Base-by-base conservation (phyloP, 352 stramenopile species). In the Sclerospora graminicola region DNA sequence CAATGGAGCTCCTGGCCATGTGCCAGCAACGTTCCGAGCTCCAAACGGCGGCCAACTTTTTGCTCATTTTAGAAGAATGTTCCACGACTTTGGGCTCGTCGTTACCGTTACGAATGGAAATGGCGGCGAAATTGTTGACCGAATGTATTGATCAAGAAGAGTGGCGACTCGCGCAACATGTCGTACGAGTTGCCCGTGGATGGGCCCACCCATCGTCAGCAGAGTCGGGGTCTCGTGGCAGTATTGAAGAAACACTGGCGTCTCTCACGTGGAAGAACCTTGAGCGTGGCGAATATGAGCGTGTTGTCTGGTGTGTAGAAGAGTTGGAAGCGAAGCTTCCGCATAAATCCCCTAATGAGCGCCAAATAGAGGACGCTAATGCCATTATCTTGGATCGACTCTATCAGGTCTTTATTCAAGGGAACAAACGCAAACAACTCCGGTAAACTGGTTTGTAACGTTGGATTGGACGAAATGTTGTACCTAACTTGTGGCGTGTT, bases 141-240 rank as follows among this genome's bases (percentile, higher is more conserved):
- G 60, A 84, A 42, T 89, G 81, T 52, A 52, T 89, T 20, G 78
- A 88, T 42, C 72, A 88, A 21, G 71, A 88, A 20, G 77, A 92
- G 40, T 84, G 70, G 68, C 48, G 58, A 0, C 54, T 92, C 0
- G 81, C 77, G 5, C 65, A 80, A 36, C 77, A 92, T 29, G 72
- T 92, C 0, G 76, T 89, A 2, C 81, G 81, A 9, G 81, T 92
- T 7, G 75, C 78, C 6, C 71, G 81, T n/a, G 76, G 84, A 33
- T 92, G 81, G 81, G 68, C n/a, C n/a, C n/a, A 84, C 21, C 57
- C 77, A 14, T 50, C 56, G 0, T 30, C 48, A 10, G 35, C 46
- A 0, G 33, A 51, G 7, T 34, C 49, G 3, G 13, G 45, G 9
- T 16, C 42, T 5, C 41, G 37, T 13, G 45, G 48, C 14, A 76